Base-by-base conservation (phyloP, 1,284 basidiomycete genomes). In the Papiliotrema flavescens region DNA sequence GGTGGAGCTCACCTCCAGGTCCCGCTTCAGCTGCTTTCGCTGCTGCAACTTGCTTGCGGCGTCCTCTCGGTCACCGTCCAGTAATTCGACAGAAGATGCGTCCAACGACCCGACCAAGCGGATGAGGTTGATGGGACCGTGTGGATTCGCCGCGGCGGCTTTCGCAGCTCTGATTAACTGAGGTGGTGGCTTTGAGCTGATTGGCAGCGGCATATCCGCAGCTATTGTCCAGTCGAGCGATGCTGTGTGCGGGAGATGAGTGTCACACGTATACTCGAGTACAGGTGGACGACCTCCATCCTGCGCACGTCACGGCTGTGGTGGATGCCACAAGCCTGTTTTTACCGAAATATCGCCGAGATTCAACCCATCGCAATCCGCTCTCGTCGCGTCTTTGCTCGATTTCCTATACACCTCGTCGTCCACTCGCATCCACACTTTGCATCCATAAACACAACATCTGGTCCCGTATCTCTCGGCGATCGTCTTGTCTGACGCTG, bases 71-170 rank as follows among this genome's bases (percentile, higher is more conserved):
- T 62, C 61, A 7, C 41, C 48, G 6, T 57, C 59, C 24, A 51
- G 20, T 14, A 34, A 14, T 22, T 46, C 28, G 53, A 60, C 57
- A 44, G 62, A 58, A n/a, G n/a, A n/a, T 19, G 9, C 43, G 17
- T 70, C 58, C 17, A 76, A 65, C 0, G 69, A 64, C 35, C 63
- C 62, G 39, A 74, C 63, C n/a, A 76, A 57, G 2, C 75, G 67
- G 17, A 68, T 69, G 17, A 74, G 59, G 54, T 76, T 76, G 53
- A 75, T 60, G 13, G 70, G 56, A 11, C 64, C 73, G 50, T 75
- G 73, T 9, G 64, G 67, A 19, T 63, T 64, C 5, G 37, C 56
- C 2, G 70, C 69, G 0, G 71, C 69, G 2, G 48, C 36, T 22
- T 61, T 55, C 0, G 67, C 73, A 6, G 66, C 64, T 49, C 55